These are phyloP conservation scores for Quercus phellos DNA, from an alignment of 331 rosid species.

Conservation along the genomic window DNA sequence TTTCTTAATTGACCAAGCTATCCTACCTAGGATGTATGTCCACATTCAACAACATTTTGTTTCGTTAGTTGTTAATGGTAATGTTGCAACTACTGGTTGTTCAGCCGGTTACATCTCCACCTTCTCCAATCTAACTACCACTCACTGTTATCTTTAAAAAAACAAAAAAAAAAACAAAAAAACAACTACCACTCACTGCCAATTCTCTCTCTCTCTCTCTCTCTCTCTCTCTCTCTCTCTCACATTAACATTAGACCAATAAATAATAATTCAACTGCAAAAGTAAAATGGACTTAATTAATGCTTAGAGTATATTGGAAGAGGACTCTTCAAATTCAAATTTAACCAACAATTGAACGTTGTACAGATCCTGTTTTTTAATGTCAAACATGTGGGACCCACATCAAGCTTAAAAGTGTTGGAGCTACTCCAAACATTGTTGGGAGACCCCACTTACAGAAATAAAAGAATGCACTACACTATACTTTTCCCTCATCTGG, in stretches of 20 bases:
- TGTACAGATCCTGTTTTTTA: neutral
- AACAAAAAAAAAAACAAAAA: too few relatives aligned
- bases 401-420: neutral
- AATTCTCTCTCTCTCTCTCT: neutral
- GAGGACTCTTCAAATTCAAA: conserved; percentile 21
- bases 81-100: conserved; percentile 40
- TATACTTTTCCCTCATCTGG: conserved; percentile 1
- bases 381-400: conserved; percentile 27
- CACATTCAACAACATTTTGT: conserved; percentile 5
- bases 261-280: neutral
- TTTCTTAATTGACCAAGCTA: neutral
- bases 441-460: conserved; percentile 40
- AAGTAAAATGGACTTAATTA: neutral
- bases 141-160: neutral
- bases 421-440: conserved; percentile 19
- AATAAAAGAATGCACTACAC: conserved; percentile 6
- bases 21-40: neutral
- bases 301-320: neutral
- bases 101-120: conserved; percentile 34
- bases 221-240: neutral
- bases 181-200: neutral
- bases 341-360: neutral
- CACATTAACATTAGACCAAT: neutral
- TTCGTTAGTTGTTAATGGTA: conserved; percentile 9
- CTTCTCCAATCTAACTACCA: conserved; percentile 10